Base-by-base conservation (phyloP, 75 land plant genomes). In the Pinus tabuliformis region DNA sequence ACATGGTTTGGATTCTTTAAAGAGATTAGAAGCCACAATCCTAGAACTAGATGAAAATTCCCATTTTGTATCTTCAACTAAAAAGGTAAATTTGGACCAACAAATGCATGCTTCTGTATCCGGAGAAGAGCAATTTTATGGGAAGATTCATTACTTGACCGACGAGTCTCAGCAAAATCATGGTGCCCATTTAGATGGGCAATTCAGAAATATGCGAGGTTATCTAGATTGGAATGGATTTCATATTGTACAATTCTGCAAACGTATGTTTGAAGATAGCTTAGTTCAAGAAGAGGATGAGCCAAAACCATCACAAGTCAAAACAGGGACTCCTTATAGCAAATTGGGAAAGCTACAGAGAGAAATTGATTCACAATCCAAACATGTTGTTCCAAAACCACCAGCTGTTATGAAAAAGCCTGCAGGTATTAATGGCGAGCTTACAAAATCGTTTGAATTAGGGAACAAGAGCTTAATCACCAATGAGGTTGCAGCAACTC, bases 391-490 rank as follows among this genome's bases (percentile, higher is more conserved):
- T 68, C n/a, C 52, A 8, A 39, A 42, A 37, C 3, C 72, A 1
- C 36, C 72, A 68, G n/a, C 13, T 36, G 52, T 68, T 68, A 42
- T 68, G n/a, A 45, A 22, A 42, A 45, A 13, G 52, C 22, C 52
- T 4, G 49, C 36, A 37, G 52, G 54, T 20, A 68, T 39, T 9
- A 68, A 22, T 3, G 22, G n/a, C 18, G n/a, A 16, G 18, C 68
- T 17, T 33, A 64, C 22, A 68, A 68, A 68, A 42, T 39, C 72
- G n/a, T 68, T 21, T n/a, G 72, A 68, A 39, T 68, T n/a, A 68
- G 49, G 72, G 20, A 68, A 36, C 8, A 39, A 68, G 26, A 45
- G 42, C n/a, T 37, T 42, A 22, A 39, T 11, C n/a, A 68, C 72
- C 49, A 68, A 68, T 42, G 72, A 52, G 54, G 54, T 49, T 49